Percentiles rank a stretch among this genome's conserved stretches.
Evolutionary conservation across 78 protist species (phyloP).

Genomic region (Dictyostelium intermedium): DNA sequence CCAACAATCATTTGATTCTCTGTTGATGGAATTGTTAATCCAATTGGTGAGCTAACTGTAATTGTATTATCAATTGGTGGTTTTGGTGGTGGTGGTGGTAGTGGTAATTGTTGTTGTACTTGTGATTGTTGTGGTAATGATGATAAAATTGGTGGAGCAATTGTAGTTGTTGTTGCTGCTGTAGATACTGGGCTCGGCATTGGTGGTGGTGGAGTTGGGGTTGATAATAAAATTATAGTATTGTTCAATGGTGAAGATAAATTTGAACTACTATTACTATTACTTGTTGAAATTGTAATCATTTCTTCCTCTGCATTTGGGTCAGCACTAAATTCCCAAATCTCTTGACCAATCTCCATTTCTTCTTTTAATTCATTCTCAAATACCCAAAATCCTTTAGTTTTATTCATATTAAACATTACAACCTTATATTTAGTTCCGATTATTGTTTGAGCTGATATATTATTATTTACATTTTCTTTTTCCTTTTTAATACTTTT

Average conservation of each 20-base stretch:
- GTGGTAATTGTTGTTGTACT: neutral
- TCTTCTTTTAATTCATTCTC: constrained; percentile 46
- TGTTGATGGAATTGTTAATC: neutral
- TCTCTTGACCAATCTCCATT: constrained; percentile 45
- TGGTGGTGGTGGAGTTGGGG: neutral
- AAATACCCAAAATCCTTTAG: constrained; percentile 73
- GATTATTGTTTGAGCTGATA: neutral
- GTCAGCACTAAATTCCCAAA: constrained; percentile 70
- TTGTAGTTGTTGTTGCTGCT: neutral
- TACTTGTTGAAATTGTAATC: neutral
- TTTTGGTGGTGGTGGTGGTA: neutral
- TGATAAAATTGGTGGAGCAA: neutral
- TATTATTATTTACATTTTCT: neutral
- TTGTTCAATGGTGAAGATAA: neutral
- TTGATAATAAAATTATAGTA: neutral
- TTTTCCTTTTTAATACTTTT: neutral
- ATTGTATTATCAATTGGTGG: neutral
- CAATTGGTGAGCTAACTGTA: neutral
- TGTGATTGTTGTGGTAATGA: neutral
- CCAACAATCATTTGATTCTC: constrained; percentile 2
- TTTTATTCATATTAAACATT: constrained; percentile 76
- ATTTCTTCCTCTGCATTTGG: constrained; percentile 51
- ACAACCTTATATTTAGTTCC: constrained; percentile 49
- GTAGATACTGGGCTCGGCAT: neutral
- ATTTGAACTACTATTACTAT: constrained; percentile 6